Base-by-base conservation (phyloP, 116 monocot genomes). In the Phalaenopsis hybrid region DNA sequence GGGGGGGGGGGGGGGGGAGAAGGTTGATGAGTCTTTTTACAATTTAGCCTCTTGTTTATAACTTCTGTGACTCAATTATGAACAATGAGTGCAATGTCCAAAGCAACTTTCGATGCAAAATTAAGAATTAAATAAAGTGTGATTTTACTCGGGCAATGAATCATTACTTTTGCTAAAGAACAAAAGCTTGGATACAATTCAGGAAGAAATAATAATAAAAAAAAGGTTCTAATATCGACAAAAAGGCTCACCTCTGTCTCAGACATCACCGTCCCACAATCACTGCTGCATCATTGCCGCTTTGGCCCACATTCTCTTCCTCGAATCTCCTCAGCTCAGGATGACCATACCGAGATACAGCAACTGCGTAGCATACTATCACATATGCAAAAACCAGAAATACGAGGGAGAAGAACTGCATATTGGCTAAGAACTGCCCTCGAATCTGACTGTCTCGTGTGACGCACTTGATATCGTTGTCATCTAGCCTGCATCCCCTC, bases 351-450 rank as follows among this genome's bases (percentile, higher is more conserved):
- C 70, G 57, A 0, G 87, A 90, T 28, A 77, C 31, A 4, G 92
- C 91, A 12, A 82, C 18, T 8, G 81, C 77, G 51, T 91, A 97
- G 20, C 81, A 84, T 0, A 70, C 91, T 55, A 97, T 51, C 3
- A 87, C 85, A 44, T 57, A 87, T 25, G 76, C 44, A 51, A 93
- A 84, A 12, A 85, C 89, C 25, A 87, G 83, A 4, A 95, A 81
- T 25, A 94, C 81, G 1, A 93, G 85, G 8, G 69, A 80, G 81
- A 98, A 98, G 65, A 98, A 79, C 86, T 98, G 98, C 79, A 90
- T 81, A 72, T 93, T 95, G 52, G 98, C 98, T 16, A 98, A 81
- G 41, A 88, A 81, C 89, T 92, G 90, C 5, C 92, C 95, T 1
- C 93, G 89, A 65, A 88, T 81, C 81, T 89, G 85, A 34, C 46